Evolutionary conservation across 768 basidiomycete genomes (phyloP).

Genomic region (Pleurotus cornucopiae): DNA sequence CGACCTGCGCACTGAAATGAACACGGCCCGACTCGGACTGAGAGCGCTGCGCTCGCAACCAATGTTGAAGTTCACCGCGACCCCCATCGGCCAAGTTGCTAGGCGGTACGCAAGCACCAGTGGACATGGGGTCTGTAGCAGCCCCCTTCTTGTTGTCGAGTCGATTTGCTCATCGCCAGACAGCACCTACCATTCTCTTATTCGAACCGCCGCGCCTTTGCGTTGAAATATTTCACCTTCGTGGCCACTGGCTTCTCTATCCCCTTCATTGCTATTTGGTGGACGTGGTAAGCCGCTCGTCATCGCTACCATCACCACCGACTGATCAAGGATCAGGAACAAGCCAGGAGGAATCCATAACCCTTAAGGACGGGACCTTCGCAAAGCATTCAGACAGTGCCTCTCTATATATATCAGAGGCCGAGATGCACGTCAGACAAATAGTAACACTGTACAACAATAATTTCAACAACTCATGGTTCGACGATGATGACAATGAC

Average conservation of each 20-base stretch:
- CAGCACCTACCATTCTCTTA: conserved; percentile 21
- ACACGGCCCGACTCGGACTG: neutral
- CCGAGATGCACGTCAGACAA: too few species aligned
- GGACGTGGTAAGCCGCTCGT: conserved; percentile 12
- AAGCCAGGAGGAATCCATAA: conserved; percentile 9
- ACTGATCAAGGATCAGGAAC: neutral
- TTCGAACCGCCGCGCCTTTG: conserved; percentile 18
- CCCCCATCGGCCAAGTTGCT: neutral
- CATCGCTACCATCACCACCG: neutral
- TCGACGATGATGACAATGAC: too few species aligned
- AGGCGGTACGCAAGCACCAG: conserved; percentile 1
- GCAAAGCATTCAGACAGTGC: too few species aligned
- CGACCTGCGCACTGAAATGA: neutral
- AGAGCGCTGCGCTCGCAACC: neutral
- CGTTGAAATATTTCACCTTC: conserved; percentile 18
- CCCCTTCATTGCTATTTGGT: conserved; percentile 25
- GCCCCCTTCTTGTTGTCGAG: too few species aligned
- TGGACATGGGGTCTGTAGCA: conserved; percentile 1
- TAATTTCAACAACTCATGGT: too few species aligned
- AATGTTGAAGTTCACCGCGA: neutral
- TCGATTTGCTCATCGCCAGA: neutral
- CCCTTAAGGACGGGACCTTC: neutral
- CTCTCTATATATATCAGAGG: too few species aligned
- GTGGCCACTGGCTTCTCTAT: conserved; percentile 23
- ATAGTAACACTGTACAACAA: too few species aligned